Conservation (phyloP, 345 rosid species). For the sweet orange (Citrus sinensis) region DVS_A1.0 CM039162.1:30708001-30708500, state of each 20-base stretch:
- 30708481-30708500: no score
- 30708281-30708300: neutral
- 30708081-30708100: slow-evolving; percentile 63
- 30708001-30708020: slow-evolving; percentile 91
- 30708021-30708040: slow-evolving; percentile 78
- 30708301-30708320: neutral
- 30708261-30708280: neutral
- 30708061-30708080: slow-evolving; percentile 92
- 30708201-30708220: neutral
- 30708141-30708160: slow-evolving; percentile 4
- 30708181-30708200: slow-evolving; percentile 1
- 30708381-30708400: neutral
- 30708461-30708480: no score
- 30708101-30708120: slow-evolving; percentile 1
- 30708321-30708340: neutral
- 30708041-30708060: slow-evolving; percentile 86
- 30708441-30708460: no score
- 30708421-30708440: no score
- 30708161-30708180: slow-evolving; percentile 5
- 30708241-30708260: neutral
- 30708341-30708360: neutral
- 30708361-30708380: neutral
- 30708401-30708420: neutral
- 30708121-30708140: neutral
- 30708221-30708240: slow-evolving; percentile 7